phyloP scores from a whole-genome alignment of 257 asterid genomes.

The Rubia yunnanensis region DNA sequence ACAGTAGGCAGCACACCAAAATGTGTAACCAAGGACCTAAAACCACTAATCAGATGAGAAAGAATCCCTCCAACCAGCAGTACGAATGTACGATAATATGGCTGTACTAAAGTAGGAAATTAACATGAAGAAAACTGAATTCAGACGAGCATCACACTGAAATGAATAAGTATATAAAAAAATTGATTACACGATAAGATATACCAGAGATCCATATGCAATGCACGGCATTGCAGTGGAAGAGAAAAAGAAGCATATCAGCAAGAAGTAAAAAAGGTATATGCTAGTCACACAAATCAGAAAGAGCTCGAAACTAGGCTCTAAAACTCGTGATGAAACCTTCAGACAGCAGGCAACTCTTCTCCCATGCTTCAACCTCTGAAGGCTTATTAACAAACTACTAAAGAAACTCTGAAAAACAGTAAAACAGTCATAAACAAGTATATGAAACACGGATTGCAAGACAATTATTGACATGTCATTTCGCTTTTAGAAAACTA shows the following conservation, averaged over 20 bases:
- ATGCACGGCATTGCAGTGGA: slow-evolving; percentile 46
- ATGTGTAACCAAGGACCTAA: no score
- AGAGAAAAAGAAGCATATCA: not conserved
- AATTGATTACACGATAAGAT: slow-evolving; percentile 43
- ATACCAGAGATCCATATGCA: slow-evolving; percentile 44
- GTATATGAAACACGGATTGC: not conserved
- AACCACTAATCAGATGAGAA: not conserved
- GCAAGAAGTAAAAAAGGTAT: not conserved
- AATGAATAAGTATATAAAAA: slow-evolving; percentile 71
- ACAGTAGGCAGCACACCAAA: not conserved
- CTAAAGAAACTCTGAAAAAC: not conserved
- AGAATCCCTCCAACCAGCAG: not conserved
- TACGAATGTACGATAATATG: not conserved
- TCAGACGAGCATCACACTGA: slow-evolving; percentile 32
- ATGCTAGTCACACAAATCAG: not conserved
- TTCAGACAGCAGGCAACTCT: not conserved
- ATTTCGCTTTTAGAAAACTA: slow-evolving; percentile 33
- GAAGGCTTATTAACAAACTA: not conserved
- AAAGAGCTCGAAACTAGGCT: not conserved
- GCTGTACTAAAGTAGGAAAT: not conserved
- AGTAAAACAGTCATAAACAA: not conserved
- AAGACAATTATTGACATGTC: not conserved
- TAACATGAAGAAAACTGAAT: not conserved
- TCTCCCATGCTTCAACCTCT: not conserved
- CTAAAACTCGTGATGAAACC: not conserved